Evolutionary conservation across 169 alveolate species (phyloP), one percentile per base, ranked within the genome.

Genomic region (Plasmodium gaboni): DNA sequence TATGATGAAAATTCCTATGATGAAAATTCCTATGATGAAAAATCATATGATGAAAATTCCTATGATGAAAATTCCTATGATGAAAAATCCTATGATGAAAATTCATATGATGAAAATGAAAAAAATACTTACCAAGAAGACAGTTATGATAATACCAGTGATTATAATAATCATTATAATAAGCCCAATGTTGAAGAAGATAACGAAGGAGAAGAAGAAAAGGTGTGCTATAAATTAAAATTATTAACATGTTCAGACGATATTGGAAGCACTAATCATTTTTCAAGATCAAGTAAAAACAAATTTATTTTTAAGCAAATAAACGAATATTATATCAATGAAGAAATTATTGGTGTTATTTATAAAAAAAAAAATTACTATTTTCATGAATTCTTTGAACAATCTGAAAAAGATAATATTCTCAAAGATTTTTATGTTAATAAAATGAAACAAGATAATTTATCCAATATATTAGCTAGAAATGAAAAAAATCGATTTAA

Each of bases 291-390:
- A 1, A 46, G 57, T 9, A 86, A 61, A 53, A 71, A 48, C 4
- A 86, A 71, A 44, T 86, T 32, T 60, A 9, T 71, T n/a, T 86
- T 86, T 53, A 71, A 64, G 44, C 73, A 71, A 2, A 7, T 64
- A 28, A 86, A 86, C 63, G 92, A 86, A 53, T 86, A 86, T 51
- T 59, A 50, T 8, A 86, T 86, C 10, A 71, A 86, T 73, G 92
- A 86, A 38, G 92, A 86, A 57, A 86, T 86, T 19, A 48, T 86
- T 19, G 87, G 61, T 4, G 46, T 86, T 24, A 17, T 86, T 1
- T 86, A 86, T 71, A 86, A 86, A 53, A 86, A 86, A 60, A 71
- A 67, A 17, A 86, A 86, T 57, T 70, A 48, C 9, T 60, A 86
- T 71, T 86, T 86, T 10, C 92, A 86, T 17, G 76, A 63, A 2